Evolutionary conservation across 768 basidiomycete species (phyloP), one percentile per base, ranked within the genome.

Genomic region (Russula emetica): DNA sequence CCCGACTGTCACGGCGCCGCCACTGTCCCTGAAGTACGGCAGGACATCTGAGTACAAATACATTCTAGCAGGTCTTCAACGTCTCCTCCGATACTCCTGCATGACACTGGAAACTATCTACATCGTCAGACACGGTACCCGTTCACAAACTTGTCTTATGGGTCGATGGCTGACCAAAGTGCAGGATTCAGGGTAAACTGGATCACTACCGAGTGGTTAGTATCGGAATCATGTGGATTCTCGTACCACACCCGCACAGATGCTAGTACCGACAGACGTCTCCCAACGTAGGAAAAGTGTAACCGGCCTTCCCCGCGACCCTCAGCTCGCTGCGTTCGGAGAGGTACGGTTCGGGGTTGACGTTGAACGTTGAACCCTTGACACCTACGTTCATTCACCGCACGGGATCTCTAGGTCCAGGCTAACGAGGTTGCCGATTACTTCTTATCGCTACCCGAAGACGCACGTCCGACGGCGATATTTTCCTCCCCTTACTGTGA

Each of bases 401-500:
- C 16, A n/a, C n/a, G 28, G 24, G 8, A n/a, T 47, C 4, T 53
- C 10, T 28, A 89, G 84, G 75, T 77, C 18, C 92, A 94, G 76
- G 90, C 92, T 1, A 73, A 82, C 60, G 90, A 93, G 71, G 75
- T 92, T 24, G 87, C 84, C 1, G 75, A 77, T 18, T 83, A 88
- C 72, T 84, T 92, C 67, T 65, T 77, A 24, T 81, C 83, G 9
- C 76, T 92, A 18, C 87, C 90, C 18, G 79, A 82, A 59, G 79
- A 85, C 8, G 80, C 86, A 50, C 79, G 82, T 14, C 92, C 92
- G 1, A 92, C 87, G 2, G 86, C 83, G 6, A 88, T 93, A 61
- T 87, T 91, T 73, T 91, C 89, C 13, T 93, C 91, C 11, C 91
- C 91, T 9, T 92, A 88, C 71, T 94, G 91, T 91, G 61, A 73